Conservation (phyloP, 495 filamentous ascomycete genomes). For the Bacidia rubella region DNA sequence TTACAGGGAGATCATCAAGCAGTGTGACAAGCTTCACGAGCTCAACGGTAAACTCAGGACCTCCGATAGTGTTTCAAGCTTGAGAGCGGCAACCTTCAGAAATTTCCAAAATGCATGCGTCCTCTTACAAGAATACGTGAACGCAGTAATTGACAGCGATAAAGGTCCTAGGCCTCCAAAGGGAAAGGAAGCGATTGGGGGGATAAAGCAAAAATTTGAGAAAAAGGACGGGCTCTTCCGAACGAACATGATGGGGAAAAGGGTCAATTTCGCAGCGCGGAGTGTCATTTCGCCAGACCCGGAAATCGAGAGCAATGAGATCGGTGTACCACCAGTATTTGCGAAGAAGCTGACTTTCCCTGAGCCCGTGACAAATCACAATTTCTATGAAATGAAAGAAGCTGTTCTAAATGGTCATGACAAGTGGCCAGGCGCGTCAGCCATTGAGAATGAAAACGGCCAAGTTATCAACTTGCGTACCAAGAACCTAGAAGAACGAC, state of each 20-base stretch:
- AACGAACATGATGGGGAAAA: conserved; percentile 99
- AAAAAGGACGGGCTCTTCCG: conserved; percentile 98
- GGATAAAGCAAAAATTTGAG: conserved; percentile 94
- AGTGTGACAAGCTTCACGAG: conserved; percentile 54
- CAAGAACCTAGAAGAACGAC: conserved; percentile 73
- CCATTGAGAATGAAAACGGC: conserved; percentile 91
- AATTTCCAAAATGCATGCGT: conserved; percentile 63
- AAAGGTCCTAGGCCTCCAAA: conserved; percentile 64
- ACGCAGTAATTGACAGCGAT: conserved; percentile 76
- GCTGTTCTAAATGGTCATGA: conserved; percentile 92
- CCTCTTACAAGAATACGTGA: conserved; percentile 76
- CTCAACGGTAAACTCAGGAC: conserved; percentile 60
- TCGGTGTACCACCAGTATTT: conserved; percentile 94
- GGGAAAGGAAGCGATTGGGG: conserved; percentile 55
- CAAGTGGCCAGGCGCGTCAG: conserved; percentile 85
- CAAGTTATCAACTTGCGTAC: conserved; percentile 76
- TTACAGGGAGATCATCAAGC: conserved; percentile 66
- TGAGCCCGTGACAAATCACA: conserved; percentile 92
- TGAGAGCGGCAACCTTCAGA: conserved; percentile 36
- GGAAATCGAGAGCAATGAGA: conserved; percentile 97
- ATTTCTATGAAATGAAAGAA: conserved; percentile 87
- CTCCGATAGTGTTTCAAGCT: conserved; percentile 26
- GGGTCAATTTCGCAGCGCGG: conserved; percentile 95
- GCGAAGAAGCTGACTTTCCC: conserved; percentile 93
- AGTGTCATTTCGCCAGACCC: conserved; percentile 98